phyloP scores from a whole-genome alignment of 345 rosid species.

The Triadica sebifera region DNA sequence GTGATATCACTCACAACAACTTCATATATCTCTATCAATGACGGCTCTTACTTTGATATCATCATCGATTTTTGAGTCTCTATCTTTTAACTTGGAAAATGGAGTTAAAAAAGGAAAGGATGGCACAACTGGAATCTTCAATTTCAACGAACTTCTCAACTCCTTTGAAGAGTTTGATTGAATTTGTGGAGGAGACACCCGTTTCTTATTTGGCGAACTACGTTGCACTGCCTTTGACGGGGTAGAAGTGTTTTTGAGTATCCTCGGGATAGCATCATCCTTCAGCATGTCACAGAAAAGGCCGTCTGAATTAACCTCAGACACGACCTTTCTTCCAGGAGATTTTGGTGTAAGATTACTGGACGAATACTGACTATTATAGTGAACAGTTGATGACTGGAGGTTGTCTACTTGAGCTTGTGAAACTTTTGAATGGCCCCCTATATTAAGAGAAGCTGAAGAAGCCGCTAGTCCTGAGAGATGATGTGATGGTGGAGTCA shows the following conservation, averaged over 20 bases:
- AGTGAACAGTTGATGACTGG: slow-evolving; percentile 17
- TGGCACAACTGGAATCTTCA: slow-evolving; percentile 23
- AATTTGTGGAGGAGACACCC: slow-evolving; percentile 26
- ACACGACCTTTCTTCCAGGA: not conserved
- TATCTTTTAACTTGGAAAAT: slow-evolving; percentile 24
- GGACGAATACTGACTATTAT: slow-evolving; percentile 16
- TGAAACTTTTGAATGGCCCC: slow-evolving; percentile 3
- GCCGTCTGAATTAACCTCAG: slow-evolving; percentile 10
- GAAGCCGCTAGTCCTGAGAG: slow-evolving; percentile 19
- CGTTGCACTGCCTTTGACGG: slow-evolving; percentile 19
- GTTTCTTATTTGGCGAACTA: slow-evolving; percentile 26
- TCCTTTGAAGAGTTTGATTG: slow-evolving; percentile 19
- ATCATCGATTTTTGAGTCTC: slow-evolving; percentile 7
- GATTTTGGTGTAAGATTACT: slow-evolving; percentile 11
- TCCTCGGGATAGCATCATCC: slow-evolving; percentile 19
- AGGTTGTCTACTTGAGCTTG: slow-evolving; percentile 13
- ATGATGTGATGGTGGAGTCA: slow-evolving; percentile 22
- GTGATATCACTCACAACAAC: no score
- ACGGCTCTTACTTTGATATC: not conserved
- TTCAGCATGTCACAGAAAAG: slow-evolving; percentile 9
- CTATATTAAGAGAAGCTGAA: slow-evolving; percentile 17
- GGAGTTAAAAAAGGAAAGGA: slow-evolving; percentile 34
- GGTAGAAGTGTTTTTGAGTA: slow-evolving; percentile 14
- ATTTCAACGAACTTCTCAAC: slow-evolving; percentile 24
- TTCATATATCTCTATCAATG: no score